Evolutionary conservation across 352 stramenopile species (phyloP), one percentile per base, ranked within the genome.

Genomic region (Globisporangium cederbergense): DNA sequence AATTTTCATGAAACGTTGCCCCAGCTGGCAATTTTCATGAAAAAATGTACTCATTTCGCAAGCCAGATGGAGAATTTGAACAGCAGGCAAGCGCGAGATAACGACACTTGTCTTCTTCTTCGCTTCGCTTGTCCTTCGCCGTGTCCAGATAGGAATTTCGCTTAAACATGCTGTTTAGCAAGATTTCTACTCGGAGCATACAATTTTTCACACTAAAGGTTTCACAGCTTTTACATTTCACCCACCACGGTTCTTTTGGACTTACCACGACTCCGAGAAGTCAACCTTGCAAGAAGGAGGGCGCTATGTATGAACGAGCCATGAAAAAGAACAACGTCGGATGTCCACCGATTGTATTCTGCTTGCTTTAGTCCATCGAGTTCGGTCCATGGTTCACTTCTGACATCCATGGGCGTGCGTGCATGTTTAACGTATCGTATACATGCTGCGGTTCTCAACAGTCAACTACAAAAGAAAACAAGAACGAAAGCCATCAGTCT

Each of bases 231-330:
- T 34, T 63, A 63, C 58, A 34, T 54, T 38, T 34, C 10, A 25
- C 25, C 36, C 16, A 42, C n/a, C 5, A 20, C 43, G 42, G 22
- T 52, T 49, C 32, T 49, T 8, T 22, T 28, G 57, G 16, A 20
- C 9, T 40, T 10, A 56, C 25, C 50, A 25, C 25, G 13, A 14
- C 10, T 0, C 14, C 28, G 51, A 10, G 14, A 30, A 49, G 16
- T 38, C 42, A 42, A 50, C 22, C 58, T 49, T 38, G 10, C 46
- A 14, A 6, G 32, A 36, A 36, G 18, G 36, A 42, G 30, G 9
- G 9, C 3, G 5, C n/a, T 96, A 9, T 32, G 13, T 38, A 32
- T 36, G 2, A 55, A 2, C 28, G 34, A 42, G 51, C 28, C 28
- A 42, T 18, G 16, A 18, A 28, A 57, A 57, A 38, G 25, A 40